Evolutionary conservation across 768 basidiomycete genomes (phyloP), one percentile per base, ranked within the genome.

Genomic region (Tulasnella sp.): DNA sequence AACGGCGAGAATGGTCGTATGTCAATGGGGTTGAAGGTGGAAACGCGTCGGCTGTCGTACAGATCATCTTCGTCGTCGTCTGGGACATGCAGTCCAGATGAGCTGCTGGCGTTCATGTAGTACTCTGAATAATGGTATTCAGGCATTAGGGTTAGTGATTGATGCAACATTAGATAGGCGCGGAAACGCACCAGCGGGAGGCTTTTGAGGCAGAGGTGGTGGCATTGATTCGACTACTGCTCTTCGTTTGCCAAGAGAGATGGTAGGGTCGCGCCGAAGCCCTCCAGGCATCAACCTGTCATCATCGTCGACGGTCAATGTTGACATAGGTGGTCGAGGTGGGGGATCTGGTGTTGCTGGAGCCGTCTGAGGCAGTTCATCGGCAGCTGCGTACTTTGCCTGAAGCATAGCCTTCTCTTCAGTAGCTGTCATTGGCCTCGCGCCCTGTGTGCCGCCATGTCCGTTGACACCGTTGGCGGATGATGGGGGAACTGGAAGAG

Each of bases 331-430:
- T 15, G 34, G 34, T 38, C 34, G 34, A 5, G 34, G 34, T 15
- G 34, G 34, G 7, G 34, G 34, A 5, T 38, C 34, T 15, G 34
- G 34, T 15, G 34, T 38, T 15, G 19, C 41, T 21, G n/a, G 55
- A 42, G 29, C 55, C 29, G 43, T 42, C 17, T 19, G 44, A 34
- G 29, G 23, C 9, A 23, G 55, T 29, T 38, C 15, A 27, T 44
- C 41, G 10, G 48, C 61, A 24, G 21, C 15, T 7, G 53, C 61
- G 32, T 60, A 61, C 24, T 19, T 58, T 21, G 54, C 55, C 47
- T 32, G 21, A 4, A 59, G 56, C 21, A 45, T 44, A 3, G 61
- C 61, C 56, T 61, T 59, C 38, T 61, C 60, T 30, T 61, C 43
- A 4, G 24, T 41, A 30, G 61, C 51, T 2, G 41, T 56, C 19